A percentile compares a stretch with the other conserved stretches of the same genome.
These are phyloP conservation scores for Friedmanniomyces simplex DNA, from an alignment of 495 filamentous ascomycete genomes.

Conservation along the genomic window DNA sequence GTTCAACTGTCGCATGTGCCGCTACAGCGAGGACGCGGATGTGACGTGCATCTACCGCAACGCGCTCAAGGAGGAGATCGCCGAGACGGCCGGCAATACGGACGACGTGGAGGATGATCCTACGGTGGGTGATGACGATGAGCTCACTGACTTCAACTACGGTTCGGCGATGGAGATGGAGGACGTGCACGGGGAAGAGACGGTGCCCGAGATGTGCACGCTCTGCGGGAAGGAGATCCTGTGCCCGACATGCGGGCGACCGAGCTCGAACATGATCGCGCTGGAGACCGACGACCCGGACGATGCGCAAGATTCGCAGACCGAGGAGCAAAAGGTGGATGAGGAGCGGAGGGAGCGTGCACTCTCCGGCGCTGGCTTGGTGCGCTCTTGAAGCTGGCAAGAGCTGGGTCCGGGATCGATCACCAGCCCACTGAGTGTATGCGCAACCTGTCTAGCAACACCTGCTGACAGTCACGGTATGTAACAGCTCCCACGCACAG, in stretches of 20 bases:
- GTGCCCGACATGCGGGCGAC: constrained; percentile 39
- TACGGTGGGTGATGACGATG: constrained; percentile 62
- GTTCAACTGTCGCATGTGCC: constrained; percentile 83
- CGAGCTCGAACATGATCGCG: constrained; percentile 24
- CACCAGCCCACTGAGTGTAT: not conserved
- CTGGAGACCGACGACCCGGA: constrained; percentile 28
- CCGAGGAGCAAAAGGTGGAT: constrained; percentile 14
- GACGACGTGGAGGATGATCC: constrained; percentile 94
- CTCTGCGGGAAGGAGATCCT: constrained; percentile 43
- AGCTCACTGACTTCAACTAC: not conserved
- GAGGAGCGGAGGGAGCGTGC: constrained; percentile 12
- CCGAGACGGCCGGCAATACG: constrained; percentile 93
- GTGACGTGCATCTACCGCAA: constrained; percentile 87
- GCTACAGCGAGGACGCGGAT: constrained; percentile 72
- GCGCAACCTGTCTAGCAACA: not conserved
- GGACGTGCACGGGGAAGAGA: constrained; percentile 6
- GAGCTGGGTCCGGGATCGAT: not conserved
- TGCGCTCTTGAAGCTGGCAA: constrained; percentile 1
- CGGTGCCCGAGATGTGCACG: constrained; percentile 36
- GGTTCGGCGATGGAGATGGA: constrained; percentile 11
- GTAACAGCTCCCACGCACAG: constrained; percentile 26
- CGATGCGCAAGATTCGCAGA: not conserved
- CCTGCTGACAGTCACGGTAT: constrained; percentile 38
- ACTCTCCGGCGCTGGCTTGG: constrained; percentile 13
- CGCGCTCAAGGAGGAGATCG: constrained; percentile 74